Evolutionary conservation across 2,329 filamentous ascomycete genomes (phyloP), one percentile per base, ranked within the genome.

Genomic region (Neurospora crassa): DNA sequence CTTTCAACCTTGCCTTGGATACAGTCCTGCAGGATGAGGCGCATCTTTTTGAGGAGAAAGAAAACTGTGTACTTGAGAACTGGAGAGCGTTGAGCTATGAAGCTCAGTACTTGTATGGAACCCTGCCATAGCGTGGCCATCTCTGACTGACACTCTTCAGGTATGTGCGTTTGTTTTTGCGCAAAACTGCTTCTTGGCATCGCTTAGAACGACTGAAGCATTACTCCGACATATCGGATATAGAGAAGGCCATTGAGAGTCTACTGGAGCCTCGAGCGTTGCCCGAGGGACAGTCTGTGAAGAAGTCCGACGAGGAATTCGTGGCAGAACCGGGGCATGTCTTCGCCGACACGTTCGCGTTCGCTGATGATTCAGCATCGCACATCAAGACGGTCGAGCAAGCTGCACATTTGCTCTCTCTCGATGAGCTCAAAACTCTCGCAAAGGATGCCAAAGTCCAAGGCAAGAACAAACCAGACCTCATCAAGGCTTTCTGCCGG

Each of bases 181-280:
- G 96, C 67, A 99, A 99, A 80, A 93, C 93, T 1, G 92, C 92
- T 29, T 90, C 90, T 1, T 99, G 96, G 96, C 94, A 97, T 83
- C 90, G 96, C 11, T 87, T 93, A 74, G 89, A 87, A 76, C 88
- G 89, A 29, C 82, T 99, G 37, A 89, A 89, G 1, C 97, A 97
- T 77, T 88, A 95, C 77, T 88, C 89, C 74, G 94, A 98, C 78
- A 91, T 99, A 73, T 87, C 90, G 67, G 88, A 97, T 78, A 84
- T 94, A 47, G 84, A 89, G 16, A 78, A 81, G 16, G 91, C 93
- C 1, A 89, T 94, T 3, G 79, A 83, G 14, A 85, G 84, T 67
- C 83, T 98, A 5, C 92, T 96, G 76, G 78, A 79, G 45, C 75
- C 76, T 16, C 84, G 89, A 70, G 74, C 79, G 2, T 81, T 97